A percentile compares a stretch with the other conserved stretches of the same genome.
Conservation (phyloP, 1,139 yeast genomes). For the Taphrina populina region DNA sequence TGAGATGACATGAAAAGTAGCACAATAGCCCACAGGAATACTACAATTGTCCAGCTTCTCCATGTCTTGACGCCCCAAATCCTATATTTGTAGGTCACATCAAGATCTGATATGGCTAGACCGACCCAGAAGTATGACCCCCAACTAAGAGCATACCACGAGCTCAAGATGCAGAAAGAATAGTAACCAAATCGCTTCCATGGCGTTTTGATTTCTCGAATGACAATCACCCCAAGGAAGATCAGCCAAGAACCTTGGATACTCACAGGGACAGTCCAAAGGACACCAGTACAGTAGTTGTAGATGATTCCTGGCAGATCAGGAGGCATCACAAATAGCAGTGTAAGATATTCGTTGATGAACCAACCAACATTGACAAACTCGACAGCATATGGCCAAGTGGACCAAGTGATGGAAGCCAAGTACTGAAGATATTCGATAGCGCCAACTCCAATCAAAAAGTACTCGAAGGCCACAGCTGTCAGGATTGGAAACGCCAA, state of each 20-base stretch:
- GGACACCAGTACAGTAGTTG: conserved; percentile 32
- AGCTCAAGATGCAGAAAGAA: conserved; percentile 18
- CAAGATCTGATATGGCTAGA: conserved; percentile 29
- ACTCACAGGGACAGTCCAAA: conserved; percentile 29
- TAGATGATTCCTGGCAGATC: conserved; percentile 26
- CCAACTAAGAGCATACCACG: conserved; percentile 30
- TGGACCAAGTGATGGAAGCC: conserved; percentile 29
- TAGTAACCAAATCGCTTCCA: conserved; percentile 31
- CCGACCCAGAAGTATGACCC: conserved; percentile 31
- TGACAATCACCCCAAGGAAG: conserved; percentile 28
- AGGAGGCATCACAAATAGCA: conserved; percentile 22
- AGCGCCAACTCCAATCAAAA: conserved; percentile 29
- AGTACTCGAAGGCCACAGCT: conserved; percentile 26
- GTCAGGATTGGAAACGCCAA: conserved; percentile 26
- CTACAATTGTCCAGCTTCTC: conserved; percentile 5
- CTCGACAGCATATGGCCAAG: conserved; percentile 29
- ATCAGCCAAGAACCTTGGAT: conserved; percentile 32
- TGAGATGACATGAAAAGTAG: conserved; percentile 14
- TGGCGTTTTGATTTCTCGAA: conserved; percentile 26
- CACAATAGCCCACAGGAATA: neutral
- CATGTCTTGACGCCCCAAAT: conserved; percentile 16
- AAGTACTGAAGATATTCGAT: conserved; percentile 24
- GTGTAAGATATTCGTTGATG: conserved; percentile 24
- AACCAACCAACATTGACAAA: conserved; percentile 30
- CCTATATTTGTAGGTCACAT: conserved; percentile 18